These are phyloP conservation scores for Tieghemostelium lacteum DNA, from an alignment of 78 protist genomes.

Conservation along the genomic window DNA sequence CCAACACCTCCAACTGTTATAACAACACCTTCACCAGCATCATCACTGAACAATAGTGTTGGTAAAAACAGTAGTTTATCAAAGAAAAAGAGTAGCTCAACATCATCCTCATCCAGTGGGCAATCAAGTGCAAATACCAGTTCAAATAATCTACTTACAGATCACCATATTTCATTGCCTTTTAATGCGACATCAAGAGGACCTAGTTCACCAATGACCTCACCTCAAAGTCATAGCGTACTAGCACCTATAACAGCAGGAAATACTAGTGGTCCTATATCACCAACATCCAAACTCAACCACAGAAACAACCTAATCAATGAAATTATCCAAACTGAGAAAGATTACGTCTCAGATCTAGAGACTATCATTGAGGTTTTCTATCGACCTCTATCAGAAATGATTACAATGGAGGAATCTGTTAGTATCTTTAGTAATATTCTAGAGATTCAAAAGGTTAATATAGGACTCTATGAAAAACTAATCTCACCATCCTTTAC, in stretches of 20 bases:
- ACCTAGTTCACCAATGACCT: not conserved
- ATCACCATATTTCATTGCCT: conserved; percentile 8
- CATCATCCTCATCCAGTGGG: not conserved
- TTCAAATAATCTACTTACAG: too few relatives aligned
- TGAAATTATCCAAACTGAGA: conserved; percentile 58
- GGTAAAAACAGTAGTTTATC: not conserved
- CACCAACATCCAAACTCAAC: conserved; percentile 12
- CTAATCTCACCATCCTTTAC: conserved; percentile 13
- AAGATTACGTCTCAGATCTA: conserved; percentile 52
- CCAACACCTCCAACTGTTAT: conserved; percentile 61
- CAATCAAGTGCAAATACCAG: not conserved
- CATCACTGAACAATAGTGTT: not conserved
- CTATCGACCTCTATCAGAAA: conserved; percentile 43
- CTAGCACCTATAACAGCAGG: not conserved
- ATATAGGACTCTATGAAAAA: conserved; percentile 41
- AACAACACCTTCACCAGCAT: not conserved
- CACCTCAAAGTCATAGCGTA: not conserved
- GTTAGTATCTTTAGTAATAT: conserved; percentile 68
- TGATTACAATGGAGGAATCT: conserved; percentile 51
- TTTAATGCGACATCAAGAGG: not conserved
- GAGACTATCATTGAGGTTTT: conserved; percentile 53
- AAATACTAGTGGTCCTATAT: not conserved
- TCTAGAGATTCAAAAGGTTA: conserved; percentile 35
- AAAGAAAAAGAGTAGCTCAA: not conserved
- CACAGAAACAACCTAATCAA: conserved; percentile 48